phyloP scores from a whole-genome alignment of 768 basidiomycete species.

The Suillus cothurnatus region DNA sequence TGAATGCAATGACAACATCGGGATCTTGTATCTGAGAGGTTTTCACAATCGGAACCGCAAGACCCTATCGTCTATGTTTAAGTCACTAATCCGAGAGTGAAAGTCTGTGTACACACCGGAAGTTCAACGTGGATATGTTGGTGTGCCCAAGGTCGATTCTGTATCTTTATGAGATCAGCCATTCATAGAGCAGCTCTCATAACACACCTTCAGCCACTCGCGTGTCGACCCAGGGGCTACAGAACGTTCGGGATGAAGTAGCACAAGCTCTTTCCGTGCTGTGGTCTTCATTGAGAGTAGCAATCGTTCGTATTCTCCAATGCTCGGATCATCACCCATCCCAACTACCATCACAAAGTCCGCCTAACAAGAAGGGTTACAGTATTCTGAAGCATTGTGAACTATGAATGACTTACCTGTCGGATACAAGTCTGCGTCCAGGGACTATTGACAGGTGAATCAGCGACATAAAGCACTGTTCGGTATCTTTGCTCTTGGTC shows the following conservation, averaged over 20 bases:
- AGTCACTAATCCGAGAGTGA: constrained; percentile 1
- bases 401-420: constrained; percentile 57
- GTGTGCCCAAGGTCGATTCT: constrained; percentile 96
- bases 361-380: constrained; percentile 48
- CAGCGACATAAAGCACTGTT: constrained; percentile 94
- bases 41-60: constrained; percentile 68
- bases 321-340: constrained; percentile 86
- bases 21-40: constrained; percentile 71
- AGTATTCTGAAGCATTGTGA: background rate
- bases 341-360: constrained; percentile 94
- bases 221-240: constrained; percentile 91
- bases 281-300: constrained; percentile 96
- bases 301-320: constrained; percentile 94
- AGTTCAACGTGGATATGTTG: constrained; percentile 96
- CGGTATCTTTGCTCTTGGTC: constrained; percentile 94
- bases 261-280: constrained; percentile 94
- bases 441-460: constrained; percentile 90
- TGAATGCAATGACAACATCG: constrained; percentile 85
- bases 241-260: constrained; percentile 89
- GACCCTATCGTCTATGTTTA: constrained; percentile 50
- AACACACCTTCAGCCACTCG: constrained; percentile 87
- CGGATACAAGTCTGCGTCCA: constrained; percentile 99
- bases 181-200: constrained; percentile 6
- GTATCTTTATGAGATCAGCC: constrained; percentile 13
- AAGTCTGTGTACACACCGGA: constrained; percentile 49